These are phyloP conservation scores for Aspergillus chevalieri DNA, from an alignment of 2,329 filamentous ascomycete species.

Conservation along the genomic window DNA sequence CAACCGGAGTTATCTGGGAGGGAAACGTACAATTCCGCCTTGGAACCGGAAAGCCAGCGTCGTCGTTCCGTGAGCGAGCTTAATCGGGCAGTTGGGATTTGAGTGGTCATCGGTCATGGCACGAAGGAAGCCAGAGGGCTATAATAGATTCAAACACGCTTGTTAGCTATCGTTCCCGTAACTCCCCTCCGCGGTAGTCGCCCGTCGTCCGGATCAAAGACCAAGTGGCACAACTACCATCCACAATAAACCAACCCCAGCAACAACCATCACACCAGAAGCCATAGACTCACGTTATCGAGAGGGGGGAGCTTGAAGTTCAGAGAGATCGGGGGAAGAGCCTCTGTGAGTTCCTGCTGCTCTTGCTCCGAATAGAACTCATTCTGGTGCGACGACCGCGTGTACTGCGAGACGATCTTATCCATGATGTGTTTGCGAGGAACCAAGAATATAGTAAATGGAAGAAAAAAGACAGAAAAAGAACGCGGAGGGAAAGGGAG, in stretches of 20 bases:
- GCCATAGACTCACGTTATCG: slow-evolving; percentile 61
- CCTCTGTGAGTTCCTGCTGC: slow-evolving; percentile 65
- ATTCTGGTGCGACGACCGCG: slow-evolving; percentile 66
- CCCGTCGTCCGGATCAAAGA: not conserved
- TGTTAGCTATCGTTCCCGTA: slow-evolving; percentile 2
- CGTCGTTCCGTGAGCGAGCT: slow-evolving; percentile 97
- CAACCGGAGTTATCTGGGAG: not conserved
- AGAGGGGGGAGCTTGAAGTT: slow-evolving; percentile 94
- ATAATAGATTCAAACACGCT: slow-evolving; percentile 6
- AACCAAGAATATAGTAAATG: not conserved
- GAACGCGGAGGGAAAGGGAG: slow-evolving; percentile 8
- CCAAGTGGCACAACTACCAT: not conserved
- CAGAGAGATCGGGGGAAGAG: slow-evolving; percentile 70
- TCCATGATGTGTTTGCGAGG: slow-evolving; percentile 59
- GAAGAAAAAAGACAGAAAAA: slow-evolving; percentile 2
- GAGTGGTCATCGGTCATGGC: slow-evolving; percentile 95
- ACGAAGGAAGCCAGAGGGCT: slow-evolving; percentile 92
- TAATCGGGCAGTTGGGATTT: slow-evolving; percentile 96
- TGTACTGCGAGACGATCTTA: slow-evolving; percentile 86
- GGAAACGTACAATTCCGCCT: slow-evolving; percentile 65
- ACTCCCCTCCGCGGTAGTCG: not conserved
- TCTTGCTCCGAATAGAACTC: slow-evolving; percentile 68
- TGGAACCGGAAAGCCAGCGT: slow-evolving; percentile 97
- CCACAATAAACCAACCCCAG: not conserved
- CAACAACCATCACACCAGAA: slow-evolving; percentile 2